These are phyloP conservation scores for Suhomyces sp. DNA, from an alignment of 805 yeast genomes.

Conservation along the genomic window DNA sequence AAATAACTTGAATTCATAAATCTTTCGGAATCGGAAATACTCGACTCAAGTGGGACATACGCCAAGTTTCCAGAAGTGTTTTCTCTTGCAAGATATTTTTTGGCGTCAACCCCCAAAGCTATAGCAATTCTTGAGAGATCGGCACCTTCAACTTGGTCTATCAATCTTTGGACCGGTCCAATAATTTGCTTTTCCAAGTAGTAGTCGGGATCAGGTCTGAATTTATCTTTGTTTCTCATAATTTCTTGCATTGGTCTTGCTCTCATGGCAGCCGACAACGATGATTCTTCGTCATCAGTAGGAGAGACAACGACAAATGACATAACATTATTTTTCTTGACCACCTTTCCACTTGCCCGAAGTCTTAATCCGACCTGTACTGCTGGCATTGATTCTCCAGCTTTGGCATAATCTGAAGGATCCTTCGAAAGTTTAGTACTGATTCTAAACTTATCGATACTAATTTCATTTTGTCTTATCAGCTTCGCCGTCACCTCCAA, in stretches of 20 bases:
- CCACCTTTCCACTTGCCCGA: constrained; percentile 78
- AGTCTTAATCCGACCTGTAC: constrained; percentile 88
- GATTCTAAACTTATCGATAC: constrained; percentile 70
- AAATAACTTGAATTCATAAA: constrained; percentile 65
- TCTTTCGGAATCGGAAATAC: constrained; percentile 77
- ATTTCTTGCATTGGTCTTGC: constrained; percentile 83
- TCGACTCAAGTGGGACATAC: constrained; percentile 71
- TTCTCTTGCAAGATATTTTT: constrained; percentile 50
- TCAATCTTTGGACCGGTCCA: constrained; percentile 85
- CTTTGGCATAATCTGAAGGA: constrained; percentile 75
- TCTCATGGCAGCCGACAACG: constrained; percentile 63
- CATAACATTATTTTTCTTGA: constrained; percentile 87
- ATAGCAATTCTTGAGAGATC: constrained; percentile 77
- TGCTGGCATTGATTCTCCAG: constrained; percentile 68
- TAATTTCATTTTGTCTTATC: constrained; percentile 58
- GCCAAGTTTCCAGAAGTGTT: constrained; percentile 11
- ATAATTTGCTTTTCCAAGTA: constrained; percentile 87
- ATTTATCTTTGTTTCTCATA: constrained; percentile 46
- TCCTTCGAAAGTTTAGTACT: constrained; percentile 89
- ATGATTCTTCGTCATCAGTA: constrained; percentile 27
- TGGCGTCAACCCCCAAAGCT: constrained; percentile 74
- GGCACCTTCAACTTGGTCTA: constrained; percentile 83
- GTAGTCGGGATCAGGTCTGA: constrained; percentile 71
- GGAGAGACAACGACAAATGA: constrained; percentile 72
- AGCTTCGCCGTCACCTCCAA: constrained; percentile 59